phyloP scores from a whole-genome alignment of 345 rosid species.

The Populus ilicifolia region DNA sequence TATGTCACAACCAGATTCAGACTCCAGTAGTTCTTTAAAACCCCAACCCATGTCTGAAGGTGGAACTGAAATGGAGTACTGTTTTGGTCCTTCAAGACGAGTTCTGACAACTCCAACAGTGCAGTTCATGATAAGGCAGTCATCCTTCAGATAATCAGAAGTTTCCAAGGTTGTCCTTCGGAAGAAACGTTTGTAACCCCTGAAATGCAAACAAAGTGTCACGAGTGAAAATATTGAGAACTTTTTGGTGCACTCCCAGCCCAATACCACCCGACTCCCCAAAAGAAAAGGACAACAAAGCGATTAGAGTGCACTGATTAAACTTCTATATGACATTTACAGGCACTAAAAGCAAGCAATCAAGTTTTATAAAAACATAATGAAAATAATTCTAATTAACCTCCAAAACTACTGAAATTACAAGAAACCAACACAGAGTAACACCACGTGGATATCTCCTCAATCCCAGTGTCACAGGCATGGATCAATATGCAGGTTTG shows the following conservation, averaged over 20 bases:
- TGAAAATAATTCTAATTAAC: not conserved
- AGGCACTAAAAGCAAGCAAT: not conserved
- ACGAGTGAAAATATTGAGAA: not conserved
- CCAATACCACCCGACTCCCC: not conserved
- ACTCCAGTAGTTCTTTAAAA: slow-evolving; percentile 62
- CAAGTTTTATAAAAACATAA: not conserved
- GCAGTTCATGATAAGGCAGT: slow-evolving; percentile 74
- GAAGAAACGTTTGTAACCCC: slow-evolving; percentile 95
- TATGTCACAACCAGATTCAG: slow-evolving; percentile 74
- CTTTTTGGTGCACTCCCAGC: not conserved
- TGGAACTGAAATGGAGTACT: slow-evolving; percentile 49
- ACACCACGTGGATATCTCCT: not conserved
- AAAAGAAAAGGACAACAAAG: not conserved
- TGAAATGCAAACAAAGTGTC: slow-evolving; percentile 29
- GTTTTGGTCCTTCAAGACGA: slow-evolving; percentile 68
- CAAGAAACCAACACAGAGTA: not conserved
- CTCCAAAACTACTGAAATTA: not conserved
- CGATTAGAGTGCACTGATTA: too few species aligned
- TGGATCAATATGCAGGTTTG: not conserved
- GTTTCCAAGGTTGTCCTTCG: slow-evolving; percentile 65
- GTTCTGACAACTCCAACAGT: slow-evolving; percentile 90
- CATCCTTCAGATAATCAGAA: slow-evolving; percentile 78
- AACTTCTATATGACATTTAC: not conserved
- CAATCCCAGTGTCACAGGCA: not conserved
- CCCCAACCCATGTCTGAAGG: slow-evolving; percentile 77